Evolutionary conservation across 371 early-diverging fungal species (phyloP), one percentile per base, ranked within the genome.

Genomic region (Mucor piriformis): DNA sequence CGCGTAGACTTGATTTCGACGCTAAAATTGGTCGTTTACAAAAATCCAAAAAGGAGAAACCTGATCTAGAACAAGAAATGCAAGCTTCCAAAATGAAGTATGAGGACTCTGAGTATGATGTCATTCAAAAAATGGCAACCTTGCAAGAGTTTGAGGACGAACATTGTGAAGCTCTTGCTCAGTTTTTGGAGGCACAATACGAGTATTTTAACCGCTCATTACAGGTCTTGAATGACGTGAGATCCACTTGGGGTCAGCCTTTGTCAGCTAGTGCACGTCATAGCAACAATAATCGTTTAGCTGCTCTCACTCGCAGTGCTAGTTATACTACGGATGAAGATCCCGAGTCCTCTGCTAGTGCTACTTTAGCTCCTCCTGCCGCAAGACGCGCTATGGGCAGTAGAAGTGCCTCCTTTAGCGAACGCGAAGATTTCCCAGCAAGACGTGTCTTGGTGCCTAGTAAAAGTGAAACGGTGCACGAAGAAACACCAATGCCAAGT

Each of bases 1-100:
- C 88, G 53, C 83, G 96, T 37, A 84, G 97, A 54, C 72, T 92
- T 47, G 97, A 98, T 59, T 96, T 92, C 70, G 97, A 98, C 70
- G 88, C 95, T 25, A 96, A 96, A 72, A 66, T 90, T 20, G 85
- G 84, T 71, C 87, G 91, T 55, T 81, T 93, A 11, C 90, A 93
- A 59, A 92, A 92, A 60, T 81, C 87, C 27, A 94, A 94, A 67
- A 95, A 93, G 72, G 95, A 96, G 58, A 74, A 77, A 55, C 54
- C 65, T 4, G 78, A 77, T 27, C 49, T 67, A 46, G 78, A 77
- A 20, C 72, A 97, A 66, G 96, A 96, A 29, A 82, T 92, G 72
- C 87, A 93, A 37, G 88, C 90, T 0, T 88, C 95, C 2, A 93
- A 93, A 66, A 71, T 85, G 16, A 95, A 95, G 64, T 97, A 96